These are phyloP conservation scores for Pestalotiopsis sp. DNA, from an alignment of 2,329 filamentous ascomycete species.

Conservation along the genomic window DNA sequence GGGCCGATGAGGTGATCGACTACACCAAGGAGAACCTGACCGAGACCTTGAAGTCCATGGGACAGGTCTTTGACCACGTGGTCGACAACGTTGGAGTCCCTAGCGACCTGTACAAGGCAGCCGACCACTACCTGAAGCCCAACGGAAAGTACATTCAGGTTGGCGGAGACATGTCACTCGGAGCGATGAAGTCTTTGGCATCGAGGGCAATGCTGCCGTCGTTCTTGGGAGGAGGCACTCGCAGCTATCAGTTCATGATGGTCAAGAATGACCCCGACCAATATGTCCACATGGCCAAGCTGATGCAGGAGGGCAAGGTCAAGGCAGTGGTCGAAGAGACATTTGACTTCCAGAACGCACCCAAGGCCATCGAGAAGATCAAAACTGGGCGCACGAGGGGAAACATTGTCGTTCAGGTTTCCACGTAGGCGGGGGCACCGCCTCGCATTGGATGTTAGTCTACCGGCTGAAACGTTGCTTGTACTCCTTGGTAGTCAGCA, in stretches of 20 bases:
- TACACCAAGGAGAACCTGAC: conserved; percentile 54
- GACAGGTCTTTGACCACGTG: conserved; percentile 50
- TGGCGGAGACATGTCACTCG: conserved; percentile 37
- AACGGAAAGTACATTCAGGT: conserved; percentile 57
- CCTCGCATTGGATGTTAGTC: no score
- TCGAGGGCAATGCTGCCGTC: conserved; percentile 32
- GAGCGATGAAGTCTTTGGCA: conserved; percentile 18
- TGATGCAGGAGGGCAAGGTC: conserved; percentile 62
- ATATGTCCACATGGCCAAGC: conserved; percentile 51
- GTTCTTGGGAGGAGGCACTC: conserved; percentile 43
- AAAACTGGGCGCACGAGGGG: conserved; percentile 59
- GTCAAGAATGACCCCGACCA: conserved; percentile 43
- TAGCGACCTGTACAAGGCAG: conserved; percentile 53
- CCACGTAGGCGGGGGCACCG: neutral
- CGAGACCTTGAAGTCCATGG: conserved; percentile 45
- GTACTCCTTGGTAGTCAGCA: no score
- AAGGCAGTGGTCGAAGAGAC: conserved; percentile 57
- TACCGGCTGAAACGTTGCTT: no score
- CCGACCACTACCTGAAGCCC: conserved; percentile 50
- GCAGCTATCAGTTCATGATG: conserved; percentile 41
- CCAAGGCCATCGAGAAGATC: conserved; percentile 60
- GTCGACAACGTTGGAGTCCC: conserved; percentile 59
- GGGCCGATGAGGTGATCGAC: conserved; percentile 65
- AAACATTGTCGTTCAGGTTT: conserved; percentile 54
- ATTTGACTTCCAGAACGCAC: conserved; percentile 58